phyloP scores from a whole-genome alignment of 495 filamentous ascomycete species.

The Penicilliopsis zonata region DNA sequence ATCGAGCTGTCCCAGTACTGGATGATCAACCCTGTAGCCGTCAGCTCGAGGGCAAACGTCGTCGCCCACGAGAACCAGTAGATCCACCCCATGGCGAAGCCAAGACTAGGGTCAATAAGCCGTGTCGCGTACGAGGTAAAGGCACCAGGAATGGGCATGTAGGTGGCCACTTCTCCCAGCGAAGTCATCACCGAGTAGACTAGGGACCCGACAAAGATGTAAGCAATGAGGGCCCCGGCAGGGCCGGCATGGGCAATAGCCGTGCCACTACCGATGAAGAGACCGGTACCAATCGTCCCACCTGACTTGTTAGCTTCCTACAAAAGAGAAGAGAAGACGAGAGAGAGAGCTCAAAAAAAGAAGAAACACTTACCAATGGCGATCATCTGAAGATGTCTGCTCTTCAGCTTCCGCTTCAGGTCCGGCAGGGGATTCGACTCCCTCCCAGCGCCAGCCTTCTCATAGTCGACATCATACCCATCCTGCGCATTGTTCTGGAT shows the following conservation, averaged over 20 bases:
- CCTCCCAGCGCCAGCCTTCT: constrained; percentile 29
- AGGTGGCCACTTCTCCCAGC: constrained; percentile 64
- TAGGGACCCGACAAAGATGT: constrained; percentile 48
- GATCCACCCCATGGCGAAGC: constrained; percentile 76
- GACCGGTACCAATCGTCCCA: constrained; percentile 68
- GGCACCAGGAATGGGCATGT: constrained; percentile 63
- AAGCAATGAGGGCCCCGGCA: constrained; percentile 58
- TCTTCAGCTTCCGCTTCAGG: constrained; percentile 52
- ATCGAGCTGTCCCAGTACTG: constrained; percentile 56
- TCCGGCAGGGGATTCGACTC: constrained; percentile 30
- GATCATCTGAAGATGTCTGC: constrained; percentile 63
- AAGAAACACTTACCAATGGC: no score
- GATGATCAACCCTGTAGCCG: constrained; percentile 61
- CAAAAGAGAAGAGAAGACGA: constrained; percentile 17
- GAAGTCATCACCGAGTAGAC: constrained; percentile 48
- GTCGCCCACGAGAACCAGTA: constrained; percentile 52
- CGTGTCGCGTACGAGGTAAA: constrained; percentile 66
- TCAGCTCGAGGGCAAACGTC: constrained; percentile 65
- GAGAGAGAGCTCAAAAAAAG: background rate
- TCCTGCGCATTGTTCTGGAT: no score
- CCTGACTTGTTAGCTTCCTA: constrained; percentile 42
- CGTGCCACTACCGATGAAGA: constrained; percentile 65
- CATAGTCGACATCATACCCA: constrained; percentile 27
- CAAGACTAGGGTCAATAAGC: constrained; percentile 60
- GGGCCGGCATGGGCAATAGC: constrained; percentile 57